phyloP scores from a whole-genome alignment of 176 grass and related monocot species.

The bread wheat (Triticum aestivum) region DNA sequence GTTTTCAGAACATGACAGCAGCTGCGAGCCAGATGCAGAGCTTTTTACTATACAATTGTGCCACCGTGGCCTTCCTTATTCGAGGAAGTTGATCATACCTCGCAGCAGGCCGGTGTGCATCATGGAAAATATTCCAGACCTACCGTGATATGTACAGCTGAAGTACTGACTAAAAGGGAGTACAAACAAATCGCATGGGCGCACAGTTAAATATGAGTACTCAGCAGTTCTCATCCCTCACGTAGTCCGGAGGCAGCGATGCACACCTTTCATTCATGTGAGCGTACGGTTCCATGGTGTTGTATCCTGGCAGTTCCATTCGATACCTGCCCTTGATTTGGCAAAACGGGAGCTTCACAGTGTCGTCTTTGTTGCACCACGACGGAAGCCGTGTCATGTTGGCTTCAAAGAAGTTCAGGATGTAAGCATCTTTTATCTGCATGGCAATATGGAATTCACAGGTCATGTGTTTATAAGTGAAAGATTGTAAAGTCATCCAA shows the following conservation, averaged over 20 bases:
- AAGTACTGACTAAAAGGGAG: slow-evolving; percentile 3
- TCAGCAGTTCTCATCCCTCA: slow-evolving; percentile 56
- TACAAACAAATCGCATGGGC: slow-evolving; percentile 19
- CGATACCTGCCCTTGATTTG: slow-evolving; percentile 92
- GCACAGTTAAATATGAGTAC: not conserved
- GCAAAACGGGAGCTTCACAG: slow-evolving; percentile 82
- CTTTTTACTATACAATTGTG: slow-evolving; percentile 30
- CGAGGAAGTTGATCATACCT: slow-evolving; percentile 21
- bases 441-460: slow-evolving; percentile 15
- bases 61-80: slow-evolving; percentile 22
- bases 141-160: slow-evolving; percentile 43
- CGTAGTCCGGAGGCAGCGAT: slow-evolving; percentile 78
- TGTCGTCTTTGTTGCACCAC: slow-evolving; percentile 93
- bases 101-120: not conserved
- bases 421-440: slow-evolving; percentile 98
- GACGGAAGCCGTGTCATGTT: slow-evolving; percentile 62
- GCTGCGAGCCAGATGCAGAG: not conserved
- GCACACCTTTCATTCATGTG: slow-evolving; percentile 93
- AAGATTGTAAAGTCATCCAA: not conserved
- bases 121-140: slow-evolving; percentile 8
- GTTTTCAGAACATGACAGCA: not conserved
- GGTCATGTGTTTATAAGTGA: slow-evolving; percentile 5
- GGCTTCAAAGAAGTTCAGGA: slow-evolving; percentile 82
- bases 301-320: slow-evolving; percentile 93
- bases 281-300: slow-evolving; percentile 71